Conservation (phyloP, 2,329 filamentous ascomycete genomes). For the Calonectria pauciramosa region DNA sequence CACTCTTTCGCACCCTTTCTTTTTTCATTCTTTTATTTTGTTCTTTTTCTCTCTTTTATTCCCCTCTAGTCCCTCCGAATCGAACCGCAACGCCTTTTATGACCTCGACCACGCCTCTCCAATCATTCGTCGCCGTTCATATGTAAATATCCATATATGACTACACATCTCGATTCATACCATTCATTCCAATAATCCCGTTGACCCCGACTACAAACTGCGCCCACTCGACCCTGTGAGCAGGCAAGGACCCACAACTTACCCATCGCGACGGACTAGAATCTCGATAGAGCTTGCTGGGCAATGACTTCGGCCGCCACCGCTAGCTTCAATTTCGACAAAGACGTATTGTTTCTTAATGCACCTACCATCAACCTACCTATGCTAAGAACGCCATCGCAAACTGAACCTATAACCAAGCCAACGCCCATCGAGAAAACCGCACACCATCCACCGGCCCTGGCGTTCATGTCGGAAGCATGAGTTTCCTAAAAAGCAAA, state of each 20-base stretch:
- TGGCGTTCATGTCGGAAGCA: conserved; percentile 48
- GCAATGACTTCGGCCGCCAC: not conserved
- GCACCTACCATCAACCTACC: not conserved
- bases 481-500: conserved; percentile 84
- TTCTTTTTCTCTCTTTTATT: not conserved
- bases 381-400: conserved; percentile 17
- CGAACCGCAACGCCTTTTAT: not conserved
- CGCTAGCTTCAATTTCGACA: not conserved
- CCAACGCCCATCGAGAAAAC: conserved; percentile 54
- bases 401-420: conserved; percentile 49
- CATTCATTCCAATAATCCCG: not conserved
- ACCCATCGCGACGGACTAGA: not conserved
- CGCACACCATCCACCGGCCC: conserved; percentile 48
- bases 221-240: not conserved
- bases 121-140: not conserved
- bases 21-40: not conserved
- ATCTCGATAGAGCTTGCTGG: not conserved
- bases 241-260: not conserved
- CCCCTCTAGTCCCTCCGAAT: not conserved
- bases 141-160: not conserved
- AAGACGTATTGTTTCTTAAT: not conserved
- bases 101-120: not conserved
- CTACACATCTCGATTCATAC: not conserved
- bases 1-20: too few relatives aligned
- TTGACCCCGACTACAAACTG: not conserved